Percentiles rank a stretch among this genome's conserved stretches.
These are phyloP conservation scores for Microdochium nivale DNA, from an alignment of 2,329 filamentous ascomycete species.

Conservation along the genomic window DNA sequence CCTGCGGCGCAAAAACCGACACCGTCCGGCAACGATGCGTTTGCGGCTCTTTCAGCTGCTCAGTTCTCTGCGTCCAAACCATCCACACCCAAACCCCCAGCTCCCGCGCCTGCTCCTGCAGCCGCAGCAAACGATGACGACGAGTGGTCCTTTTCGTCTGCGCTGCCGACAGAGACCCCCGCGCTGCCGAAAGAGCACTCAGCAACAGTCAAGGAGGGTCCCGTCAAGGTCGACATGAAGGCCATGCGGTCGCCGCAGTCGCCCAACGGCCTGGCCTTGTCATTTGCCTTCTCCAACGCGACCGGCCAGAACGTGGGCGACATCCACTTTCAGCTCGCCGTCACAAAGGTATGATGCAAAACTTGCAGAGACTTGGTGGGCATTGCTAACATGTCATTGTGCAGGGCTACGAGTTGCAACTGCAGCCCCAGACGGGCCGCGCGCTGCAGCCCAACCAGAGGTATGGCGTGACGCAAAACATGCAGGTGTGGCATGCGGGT, in stretches of 20 bases:
- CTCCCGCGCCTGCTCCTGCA: slow-evolving; percentile 15
- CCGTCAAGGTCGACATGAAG: slow-evolving; percentile 64
- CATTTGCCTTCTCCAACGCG: slow-evolving; percentile 78
- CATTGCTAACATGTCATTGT: slow-evolving; percentile 3
- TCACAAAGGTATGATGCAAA: slow-evolving; percentile 65
- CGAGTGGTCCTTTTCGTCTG: slow-evolving; percentile 89
- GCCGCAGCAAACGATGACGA: slow-evolving; percentile 57
- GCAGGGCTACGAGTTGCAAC: slow-evolving; percentile 70
- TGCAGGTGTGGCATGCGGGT: slow-evolving; percentile 66
- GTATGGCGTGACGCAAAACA: slow-evolving; percentile 70
- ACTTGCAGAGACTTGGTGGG: slow-evolving; percentile 1
- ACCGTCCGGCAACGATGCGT: slow-evolving; percentile 44
- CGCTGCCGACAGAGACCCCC: slow-evolving; percentile 55
- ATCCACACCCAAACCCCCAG: slow-evolving; percentile 20
- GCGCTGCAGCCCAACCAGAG: slow-evolving; percentile 64
- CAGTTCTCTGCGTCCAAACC: slow-evolving; percentile 26
- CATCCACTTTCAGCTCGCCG: slow-evolving; percentile 84
- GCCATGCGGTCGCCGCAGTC: slow-evolving; percentile 50
- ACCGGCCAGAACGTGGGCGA: slow-evolving; percentile 63
- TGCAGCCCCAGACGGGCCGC: slow-evolving; percentile 79
- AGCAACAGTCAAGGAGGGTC: slow-evolving; percentile 59
- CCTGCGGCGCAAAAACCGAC: slow-evolving; percentile 39
- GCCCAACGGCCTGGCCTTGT: slow-evolving; percentile 54
- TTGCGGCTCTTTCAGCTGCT: slow-evolving; percentile 38
- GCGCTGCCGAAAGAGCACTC: slow-evolving; percentile 53